Conservation (phyloP, 768 basidiomycete genomes). For the Lanmaoa pseudosensibilis region DNA sequence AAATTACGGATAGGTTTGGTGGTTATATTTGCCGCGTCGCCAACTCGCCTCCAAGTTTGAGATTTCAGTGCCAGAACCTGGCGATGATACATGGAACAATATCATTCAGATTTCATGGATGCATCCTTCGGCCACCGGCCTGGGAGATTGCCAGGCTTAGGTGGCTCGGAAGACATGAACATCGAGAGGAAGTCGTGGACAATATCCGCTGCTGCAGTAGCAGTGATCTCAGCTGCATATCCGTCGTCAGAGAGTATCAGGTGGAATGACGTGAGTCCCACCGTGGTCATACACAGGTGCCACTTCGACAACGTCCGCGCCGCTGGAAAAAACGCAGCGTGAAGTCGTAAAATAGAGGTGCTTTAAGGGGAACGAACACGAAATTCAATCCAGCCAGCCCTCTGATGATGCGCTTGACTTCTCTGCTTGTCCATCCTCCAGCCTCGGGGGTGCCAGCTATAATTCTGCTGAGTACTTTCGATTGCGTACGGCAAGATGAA, state of each 20-base stretch:
- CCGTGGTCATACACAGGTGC: slow-evolving; percentile 30
- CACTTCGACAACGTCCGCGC: slow-evolving; percentile 26
- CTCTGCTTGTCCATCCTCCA: slow-evolving; percentile 83
- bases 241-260: slow-evolving; percentile 6
- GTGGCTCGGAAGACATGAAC: slow-evolving; percentile 33
- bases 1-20: background rate
- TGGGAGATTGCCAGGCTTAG: slow-evolving; percentile 16
- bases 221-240: slow-evolving; percentile 39
- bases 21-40: background rate
- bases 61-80: background rate
- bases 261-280: slow-evolving; percentile 1
- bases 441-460: slow-evolving; percentile 82
- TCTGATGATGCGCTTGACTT: slow-evolving; percentile 77
- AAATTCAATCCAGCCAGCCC: slow-evolving; percentile 79
- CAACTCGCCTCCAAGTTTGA: background rate
- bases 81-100: background rate
- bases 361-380: slow-evolving; percentile 45
- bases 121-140: slow-evolving; percentile 17
- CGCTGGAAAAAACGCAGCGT: background rate
- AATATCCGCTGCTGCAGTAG: slow-evolving; percentile 44
- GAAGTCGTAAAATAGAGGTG: background rate
- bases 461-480: background rate
- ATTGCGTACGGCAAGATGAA: background rate
- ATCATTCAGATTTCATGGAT: slow-evolving; percentile 21
- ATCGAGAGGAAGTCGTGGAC: slow-evolving; percentile 47